phyloP scores from a whole-genome alignment of 2,329 filamentous ascomycete genomes.

The Fusarium veterinarium region DNA sequence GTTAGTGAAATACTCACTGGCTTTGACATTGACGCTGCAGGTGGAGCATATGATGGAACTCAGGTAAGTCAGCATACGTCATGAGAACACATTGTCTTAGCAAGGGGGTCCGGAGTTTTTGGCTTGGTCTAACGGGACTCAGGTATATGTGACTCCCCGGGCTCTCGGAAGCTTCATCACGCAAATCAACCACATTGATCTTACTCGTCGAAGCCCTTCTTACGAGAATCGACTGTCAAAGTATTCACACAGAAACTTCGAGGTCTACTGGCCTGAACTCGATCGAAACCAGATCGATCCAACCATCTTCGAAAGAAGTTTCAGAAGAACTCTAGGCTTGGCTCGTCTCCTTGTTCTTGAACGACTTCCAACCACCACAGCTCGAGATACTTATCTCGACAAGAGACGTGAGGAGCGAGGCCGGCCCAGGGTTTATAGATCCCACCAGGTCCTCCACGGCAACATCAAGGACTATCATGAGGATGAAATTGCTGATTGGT shows the following conservation, averaged over 20 bases:
- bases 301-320: constrained; percentile 87
- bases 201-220: constrained; percentile 82
- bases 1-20: constrained; percentile 87
- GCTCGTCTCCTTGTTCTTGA: constrained; percentile 84
- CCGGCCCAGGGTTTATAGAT: constrained; percentile 65
- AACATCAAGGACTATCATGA: constrained; percentile 83
- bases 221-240: constrained; percentile 91
- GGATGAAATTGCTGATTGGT: constrained; percentile 87
- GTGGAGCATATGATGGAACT: constrained; percentile 81
- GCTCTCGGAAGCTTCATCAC: constrained; percentile 84
- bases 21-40: constrained; percentile 88
- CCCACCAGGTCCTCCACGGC: constrained; percentile 57
- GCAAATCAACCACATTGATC: constrained; percentile 83
- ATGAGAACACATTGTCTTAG: neutral
- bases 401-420: constrained; percentile 79
- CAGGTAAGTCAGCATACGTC: constrained; percentile 64
- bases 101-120: neutral
- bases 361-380: constrained; percentile 74
- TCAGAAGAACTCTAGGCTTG: constrained; percentile 78
- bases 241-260: constrained; percentile 86
- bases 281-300: constrained; percentile 83
- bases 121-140: constrained; percentile 44
- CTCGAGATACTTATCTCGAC: constrained; percentile 77
- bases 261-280: constrained; percentile 81
- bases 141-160: constrained; percentile 83